Percentiles rank a stretch among this genome's conserved stretches.
phyloP scores from a whole-genome alignment of 2,329 filamentous ascomycete genomes.

The Neoarthrinium moseri region DNA sequence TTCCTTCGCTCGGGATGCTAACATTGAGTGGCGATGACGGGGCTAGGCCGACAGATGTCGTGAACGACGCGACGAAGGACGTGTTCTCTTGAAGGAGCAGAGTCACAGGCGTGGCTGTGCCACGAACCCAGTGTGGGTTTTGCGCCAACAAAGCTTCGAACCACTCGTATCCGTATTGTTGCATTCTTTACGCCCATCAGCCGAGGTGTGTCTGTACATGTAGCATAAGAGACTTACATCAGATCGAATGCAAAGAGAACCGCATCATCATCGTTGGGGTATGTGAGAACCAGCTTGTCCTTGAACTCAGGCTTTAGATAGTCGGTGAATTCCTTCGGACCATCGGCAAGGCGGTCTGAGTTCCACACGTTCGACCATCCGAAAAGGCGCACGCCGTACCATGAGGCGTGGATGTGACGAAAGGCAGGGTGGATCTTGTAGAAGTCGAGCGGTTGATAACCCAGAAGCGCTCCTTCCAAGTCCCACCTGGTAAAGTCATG shows the following conservation, averaged over 20 bases:
- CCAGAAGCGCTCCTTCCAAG: constrained; percentile 40
- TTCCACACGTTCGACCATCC: constrained; percentile 37
- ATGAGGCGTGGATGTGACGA: constrained; percentile 41
- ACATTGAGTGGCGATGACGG: constrained; percentile 22
- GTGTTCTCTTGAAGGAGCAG: constrained; percentile 28
- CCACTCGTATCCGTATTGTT: constrained; percentile 42
- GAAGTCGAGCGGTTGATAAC: constrained; percentile 48
- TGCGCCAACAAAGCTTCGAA: constrained; percentile 45
- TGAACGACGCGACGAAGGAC: constrained; percentile 34
- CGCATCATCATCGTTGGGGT: constrained; percentile 59
- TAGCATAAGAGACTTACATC: constrained; percentile 33
- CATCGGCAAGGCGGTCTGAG: constrained; percentile 29
- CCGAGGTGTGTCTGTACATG: neutral
- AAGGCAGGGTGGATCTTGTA: constrained; percentile 39
- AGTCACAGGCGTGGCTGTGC: constrained; percentile 40
- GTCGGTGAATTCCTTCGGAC: constrained; percentile 39
- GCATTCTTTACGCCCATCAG: constrained; percentile 22
- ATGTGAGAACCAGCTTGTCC: constrained; percentile 51
- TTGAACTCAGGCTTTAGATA: constrained; percentile 49
- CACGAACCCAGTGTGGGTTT: constrained; percentile 53
- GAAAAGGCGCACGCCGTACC: constrained; percentile 37
- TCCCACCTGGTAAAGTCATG: constrained; percentile 54
- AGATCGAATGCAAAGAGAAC: constrained; percentile 49
- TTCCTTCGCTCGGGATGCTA: constrained; percentile 32
- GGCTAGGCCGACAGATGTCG: constrained; percentile 11